Percentiles rank a stretch among this genome's conserved stretches.
These are phyloP conservation scores for Fraxinus platypoda DNA, from an alignment of 305 asterid genomes.

Conservation along the genomic window DNA sequence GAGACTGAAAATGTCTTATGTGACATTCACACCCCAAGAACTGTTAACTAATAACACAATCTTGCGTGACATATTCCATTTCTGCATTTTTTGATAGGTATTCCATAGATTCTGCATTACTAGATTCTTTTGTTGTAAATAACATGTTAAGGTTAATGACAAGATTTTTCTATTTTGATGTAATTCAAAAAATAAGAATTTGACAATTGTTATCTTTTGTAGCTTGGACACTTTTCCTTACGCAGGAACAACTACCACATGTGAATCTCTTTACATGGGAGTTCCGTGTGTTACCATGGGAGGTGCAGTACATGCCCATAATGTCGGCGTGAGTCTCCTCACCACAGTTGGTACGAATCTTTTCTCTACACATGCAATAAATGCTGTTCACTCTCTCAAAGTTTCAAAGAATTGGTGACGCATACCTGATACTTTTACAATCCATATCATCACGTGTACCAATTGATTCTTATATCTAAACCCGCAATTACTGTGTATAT, in stretches of 20 bases:
- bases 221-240: conserved; percentile 99
- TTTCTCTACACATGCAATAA: not conserved
- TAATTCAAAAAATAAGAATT: not conserved
- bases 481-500: not conserved
- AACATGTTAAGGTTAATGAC: conserved; percentile 16
- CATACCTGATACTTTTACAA: not conserved
- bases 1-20: not conserved
- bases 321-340: conserved; percentile 94
- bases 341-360: conserved; percentile 70
- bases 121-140: conserved; percentile 10
- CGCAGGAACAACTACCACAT: conserved; percentile 99
- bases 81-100: too few species aligned
- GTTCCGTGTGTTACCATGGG: conserved; percentile 98
- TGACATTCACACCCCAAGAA: not conserved
- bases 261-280: conserved; percentile 98
- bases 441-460: not conserved
- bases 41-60: not conserved
- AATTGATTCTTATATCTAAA: not conserved
- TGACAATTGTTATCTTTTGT: conserved; percentile 2
- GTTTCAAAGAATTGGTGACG: not conserved
- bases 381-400: not conserved
- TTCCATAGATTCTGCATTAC: not conserved
- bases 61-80: not conserved
- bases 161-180: conserved; percentile 17
- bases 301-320: conserved; percentile 93